phyloP scores from a whole-genome alignment of 73 alveolate species.

The Paramecium tetraurelia region DNA sequence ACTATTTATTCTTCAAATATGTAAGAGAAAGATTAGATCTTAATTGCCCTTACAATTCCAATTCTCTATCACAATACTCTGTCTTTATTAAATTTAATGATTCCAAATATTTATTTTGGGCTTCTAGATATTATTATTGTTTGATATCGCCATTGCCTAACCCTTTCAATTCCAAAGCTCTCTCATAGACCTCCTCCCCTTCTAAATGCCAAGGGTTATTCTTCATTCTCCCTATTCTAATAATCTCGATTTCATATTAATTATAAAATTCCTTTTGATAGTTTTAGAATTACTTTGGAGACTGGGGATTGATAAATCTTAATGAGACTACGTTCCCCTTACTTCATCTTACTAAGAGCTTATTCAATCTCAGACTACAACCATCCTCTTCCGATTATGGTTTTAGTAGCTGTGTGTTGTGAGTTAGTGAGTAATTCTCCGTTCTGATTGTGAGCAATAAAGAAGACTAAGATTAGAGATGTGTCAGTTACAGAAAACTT shows the following conservation, averaged over 20 bases:
- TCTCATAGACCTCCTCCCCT: not conserved
- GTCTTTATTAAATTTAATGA: conserved; percentile 4
- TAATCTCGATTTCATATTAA: conserved; percentile 22
- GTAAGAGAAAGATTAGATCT: conserved; percentile 35
- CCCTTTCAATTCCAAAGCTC: not conserved
- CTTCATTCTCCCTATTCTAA: not conserved
- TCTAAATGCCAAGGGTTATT: conserved; percentile 39
- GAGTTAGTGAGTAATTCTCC: not conserved
- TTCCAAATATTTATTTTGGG: not conserved
- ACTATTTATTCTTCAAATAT: not conserved
- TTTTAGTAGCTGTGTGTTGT: conserved; percentile 12
- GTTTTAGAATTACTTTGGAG: not conserved
- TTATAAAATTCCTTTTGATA: not conserved
- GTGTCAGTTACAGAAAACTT: not conserved
- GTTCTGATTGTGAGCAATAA: not conserved
- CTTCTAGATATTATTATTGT: not conserved
- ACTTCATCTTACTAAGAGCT: conserved; percentile 8
- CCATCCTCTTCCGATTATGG: conserved; percentile 19
- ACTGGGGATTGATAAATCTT: not conserved
- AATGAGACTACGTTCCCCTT: not conserved
- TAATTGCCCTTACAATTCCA: not conserved
- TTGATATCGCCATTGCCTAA: not conserved
- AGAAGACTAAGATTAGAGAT: not conserved
- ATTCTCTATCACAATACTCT: conserved; percentile 18
- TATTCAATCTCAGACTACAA: not conserved